Evolutionary conservation across 2,329 filamentous ascomycete species (phyloP).

Genomic region (Aspergillus carbonarius): DNA sequence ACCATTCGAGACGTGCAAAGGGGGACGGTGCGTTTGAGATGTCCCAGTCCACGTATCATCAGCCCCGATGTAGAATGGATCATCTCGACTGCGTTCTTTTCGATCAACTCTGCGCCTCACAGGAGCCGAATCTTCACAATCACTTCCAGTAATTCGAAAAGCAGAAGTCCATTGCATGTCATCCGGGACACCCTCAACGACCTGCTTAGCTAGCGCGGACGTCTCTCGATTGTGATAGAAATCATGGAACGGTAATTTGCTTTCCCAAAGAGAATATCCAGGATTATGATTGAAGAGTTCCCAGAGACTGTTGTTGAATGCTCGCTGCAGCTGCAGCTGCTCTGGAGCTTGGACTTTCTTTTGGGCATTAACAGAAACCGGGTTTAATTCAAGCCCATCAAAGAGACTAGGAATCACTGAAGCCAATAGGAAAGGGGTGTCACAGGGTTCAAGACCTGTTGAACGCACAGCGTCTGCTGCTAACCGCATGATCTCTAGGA

Average conservation of each 20-base stretch:
- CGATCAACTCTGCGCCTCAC: conserved; percentile 74
- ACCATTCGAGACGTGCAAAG: conserved; percentile 69
- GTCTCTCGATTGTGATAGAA: conserved; percentile 42
- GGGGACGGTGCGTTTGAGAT: conserved; percentile 76
- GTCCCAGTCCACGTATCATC: conserved; percentile 56
- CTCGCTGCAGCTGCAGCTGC: conserved; percentile 73
- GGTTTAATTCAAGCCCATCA: conserved; percentile 82
- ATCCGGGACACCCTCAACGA: conserved; percentile 19
- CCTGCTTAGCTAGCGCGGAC: conserved; percentile 18
- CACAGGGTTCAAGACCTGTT: conserved; percentile 36
- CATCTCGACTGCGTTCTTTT: conserved; percentile 79
- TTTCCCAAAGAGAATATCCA: conserved; percentile 46
- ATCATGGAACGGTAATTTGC: conserved; percentile 44
- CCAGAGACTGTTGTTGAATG: conserved; percentile 74
- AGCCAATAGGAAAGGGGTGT: conserved; percentile 80
- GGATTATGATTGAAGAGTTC: conserved; percentile 62
- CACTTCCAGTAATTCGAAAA: conserved; percentile 35
- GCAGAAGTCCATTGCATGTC: conserved; percentile 30
- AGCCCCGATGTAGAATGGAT: conserved; percentile 86
- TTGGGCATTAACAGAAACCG: conserved; percentile 79
- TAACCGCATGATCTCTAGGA: conserved; percentile 83
- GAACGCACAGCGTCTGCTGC: conserved; percentile 69
- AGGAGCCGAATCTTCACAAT: conserved; percentile 65
- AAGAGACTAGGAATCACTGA: conserved; percentile 90
- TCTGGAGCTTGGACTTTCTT: conserved; percentile 78